Base-by-base conservation (phyloP, 345 rosid species). In the Lumnitzera racemosa region DNA sequence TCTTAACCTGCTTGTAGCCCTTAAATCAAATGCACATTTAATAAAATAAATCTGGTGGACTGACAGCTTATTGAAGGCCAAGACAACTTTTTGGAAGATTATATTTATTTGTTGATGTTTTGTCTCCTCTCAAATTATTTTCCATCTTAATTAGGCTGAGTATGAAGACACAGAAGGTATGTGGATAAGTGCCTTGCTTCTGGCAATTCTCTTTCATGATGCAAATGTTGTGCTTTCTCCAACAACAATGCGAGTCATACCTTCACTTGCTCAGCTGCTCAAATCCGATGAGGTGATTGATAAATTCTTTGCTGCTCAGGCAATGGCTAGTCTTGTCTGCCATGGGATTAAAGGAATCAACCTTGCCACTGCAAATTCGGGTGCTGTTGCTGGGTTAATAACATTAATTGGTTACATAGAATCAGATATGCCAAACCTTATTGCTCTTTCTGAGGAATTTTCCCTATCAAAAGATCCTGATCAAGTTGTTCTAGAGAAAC, bases 221-320 rank as follows among this genome's bases (percentile, higher is more conserved):
- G 78, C 68, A 53, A 73, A 69, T 48, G 73, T 84, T 68, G 82
- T 77, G 56, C 69, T 67, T 59, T 81, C 98, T 56, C 78, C 90
- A 55, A 73, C 82, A 62, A 78, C 95, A 15, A 77, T 79, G 81
- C 74, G 55, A 59, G 76, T 77, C 63, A 83, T 89, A 70, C 90
- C 96, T 64, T 72, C 84, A 54, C 88, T 91, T 55, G 78, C 89
- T 61, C 74, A 75, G 71, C 72, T 88, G 78, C 84, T 88, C 64
- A 75, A 78, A 71, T 88, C 95, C 49, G 98, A 88, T 59, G 86
- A 86, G 73, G 61, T 83, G 70, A 78, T 79, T 63, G 86, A 88
- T 51, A 86, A 80, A 72, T 88, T 66, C 72, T 91, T 91, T 61
- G 80, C 95, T 64, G 88, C 98, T 53, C 98, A 91, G 57, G 98